phyloP scores from a whole-genome alignment of 2,329 filamentous ascomycete genomes.

The Aschersonia sp. region DNA sequence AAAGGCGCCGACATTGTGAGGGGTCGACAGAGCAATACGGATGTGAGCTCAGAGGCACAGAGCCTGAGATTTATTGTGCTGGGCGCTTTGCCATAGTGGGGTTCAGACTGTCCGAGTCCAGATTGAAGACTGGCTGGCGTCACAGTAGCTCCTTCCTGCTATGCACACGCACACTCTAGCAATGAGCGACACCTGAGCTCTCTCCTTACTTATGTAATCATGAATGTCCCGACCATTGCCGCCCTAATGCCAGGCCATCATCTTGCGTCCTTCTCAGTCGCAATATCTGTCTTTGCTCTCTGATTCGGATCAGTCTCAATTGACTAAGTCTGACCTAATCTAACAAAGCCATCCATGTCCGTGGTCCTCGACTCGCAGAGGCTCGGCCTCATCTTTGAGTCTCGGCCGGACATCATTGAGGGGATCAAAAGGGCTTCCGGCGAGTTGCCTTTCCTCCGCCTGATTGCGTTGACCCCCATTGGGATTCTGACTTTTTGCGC shows the following conservation, averaged over 20 bases:
- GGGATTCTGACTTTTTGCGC: not conserved
- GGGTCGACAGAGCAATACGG: not conserved
- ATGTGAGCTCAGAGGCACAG: too few species aligned
- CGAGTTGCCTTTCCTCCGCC: slow-evolving; percentile 14
- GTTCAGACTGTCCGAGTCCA: too few species aligned
- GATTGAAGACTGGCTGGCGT: not conserved
- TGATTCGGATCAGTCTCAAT: not conserved
- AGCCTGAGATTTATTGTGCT: too few species aligned
- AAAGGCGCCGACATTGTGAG: slow-evolving; percentile 23
- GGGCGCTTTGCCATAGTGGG: too few species aligned
- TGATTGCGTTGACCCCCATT: not conserved
- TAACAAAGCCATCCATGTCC: slow-evolving; percentile 18
- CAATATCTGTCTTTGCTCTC: not conserved
- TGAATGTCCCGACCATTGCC: too few species aligned
- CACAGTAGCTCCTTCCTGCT: not conserved
- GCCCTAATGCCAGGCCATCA: too few species aligned
- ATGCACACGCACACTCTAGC: not conserved
- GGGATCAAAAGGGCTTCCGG: slow-evolving; percentile 38
- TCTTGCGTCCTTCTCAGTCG: too few species aligned
- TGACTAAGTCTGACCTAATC: not conserved
- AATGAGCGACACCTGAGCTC: not conserved
- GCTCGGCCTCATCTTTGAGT: slow-evolving; percentile 36
- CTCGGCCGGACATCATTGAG: slow-evolving; percentile 40
- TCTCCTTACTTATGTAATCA: slow-evolving; percentile 5
- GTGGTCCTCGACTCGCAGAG: slow-evolving; percentile 32